Evolutionary conservation across 2,329 filamentous ascomycete genomes (phyloP), one percentile per base, ranked within the genome.

Genomic region (Neofusicoccum kwambonambiense): DNA sequence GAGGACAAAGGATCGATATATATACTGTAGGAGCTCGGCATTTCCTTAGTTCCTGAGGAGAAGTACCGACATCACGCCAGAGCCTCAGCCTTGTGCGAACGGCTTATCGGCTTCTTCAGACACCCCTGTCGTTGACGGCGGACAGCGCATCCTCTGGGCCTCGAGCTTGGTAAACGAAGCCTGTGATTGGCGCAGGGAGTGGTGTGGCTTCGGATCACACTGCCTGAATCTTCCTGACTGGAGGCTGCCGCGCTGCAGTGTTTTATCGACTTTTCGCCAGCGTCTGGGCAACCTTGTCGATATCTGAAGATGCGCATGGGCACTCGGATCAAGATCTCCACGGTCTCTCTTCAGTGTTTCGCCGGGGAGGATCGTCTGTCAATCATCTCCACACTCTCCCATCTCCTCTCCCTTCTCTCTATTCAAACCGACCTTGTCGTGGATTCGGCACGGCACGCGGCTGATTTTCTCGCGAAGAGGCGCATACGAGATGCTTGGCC

Each of bases 401-500:
- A 11, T n/a, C 3, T 57, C 13, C n/a, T 19, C 15, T 8, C 17
- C 22, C n/a, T 3, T 4, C 27, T 35, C 42, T 17, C 19, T 12
- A 15, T 1, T 49, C n/a, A 4, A 31, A n/a, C 15, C 27, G 9
- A 2, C 7, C 12, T 42, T 27, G 8, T 1, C 12, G 19, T 42
- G 12, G 17, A 6, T 19, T 17, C 8, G 27, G 54, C 54, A 45
- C 17, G 41, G 27, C 8, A 35, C 6, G 15, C 27, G 56, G 42
- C 11, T 47, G 42, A 49, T 60, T 60, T 58, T 22, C 56, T 4
- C 1, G n/a, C 42, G 17, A 37, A 37, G 42, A 47, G 8, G 15
- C 5, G 31, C 6, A 39, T 60, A 60, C 56, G 56, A 47, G 56
- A 47, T 60, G 56, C 56, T 60, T 60, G 56, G 31, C 42, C 44